Evolutionary conservation across 768 basidiomycete species (phyloP).

Genomic region (Mycena sanguinolenta): DNA sequence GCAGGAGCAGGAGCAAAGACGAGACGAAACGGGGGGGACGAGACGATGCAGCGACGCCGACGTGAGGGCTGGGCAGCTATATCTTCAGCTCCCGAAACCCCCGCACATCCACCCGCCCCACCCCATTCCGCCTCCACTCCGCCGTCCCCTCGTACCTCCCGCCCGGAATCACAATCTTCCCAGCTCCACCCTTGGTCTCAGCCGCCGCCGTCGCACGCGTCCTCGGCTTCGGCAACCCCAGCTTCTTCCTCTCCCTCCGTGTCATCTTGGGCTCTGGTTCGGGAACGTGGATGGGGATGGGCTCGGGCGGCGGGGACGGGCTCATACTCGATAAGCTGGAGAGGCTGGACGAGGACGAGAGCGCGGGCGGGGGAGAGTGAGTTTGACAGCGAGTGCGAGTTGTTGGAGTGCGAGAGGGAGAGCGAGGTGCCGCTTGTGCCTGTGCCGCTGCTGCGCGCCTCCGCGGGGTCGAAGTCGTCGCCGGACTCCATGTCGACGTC

Average conservation of each 20-base stretch:
- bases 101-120: slow-evolving; percentile 37
- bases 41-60: background rate
- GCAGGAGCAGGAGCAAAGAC: too few species aligned
- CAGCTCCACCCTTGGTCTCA: slow-evolving; percentile 58
- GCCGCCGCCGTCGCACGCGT: slow-evolving; percentile 48
- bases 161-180: slow-evolving; percentile 79
- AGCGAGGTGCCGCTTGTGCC: slow-evolving; percentile 52
- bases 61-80: too few species aligned
- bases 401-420: slow-evolving; percentile 50
- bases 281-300: slow-evolving; percentile 38
- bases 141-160: slow-evolving; percentile 57
- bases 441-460: slow-evolving; percentile 37
- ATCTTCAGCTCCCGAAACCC: slow-evolving; percentile 39
- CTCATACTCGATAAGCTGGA: slow-evolving; percentile 37
- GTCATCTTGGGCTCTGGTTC: slow-evolving; percentile 73
- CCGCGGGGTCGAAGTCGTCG: slow-evolving; percentile 38
- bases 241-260: slow-evolving; percentile 75
- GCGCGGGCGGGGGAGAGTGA: slow-evolving; percentile 41
- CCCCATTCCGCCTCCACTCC: slow-evolving; percentile 34
- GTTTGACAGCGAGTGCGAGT: too few species aligned
- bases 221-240: slow-evolving; percentile 73
- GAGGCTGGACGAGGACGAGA: slow-evolving; percentile 36
- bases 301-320: slow-evolving; percentile 40
- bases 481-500: slow-evolving; percentile 37
- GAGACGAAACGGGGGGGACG: too few species aligned